Evolutionary conservation across 805 yeast genomes (phyloP), one percentile per base, ranked within the genome.

Genomic region (Saccharomycopsis schoenii): DNA sequence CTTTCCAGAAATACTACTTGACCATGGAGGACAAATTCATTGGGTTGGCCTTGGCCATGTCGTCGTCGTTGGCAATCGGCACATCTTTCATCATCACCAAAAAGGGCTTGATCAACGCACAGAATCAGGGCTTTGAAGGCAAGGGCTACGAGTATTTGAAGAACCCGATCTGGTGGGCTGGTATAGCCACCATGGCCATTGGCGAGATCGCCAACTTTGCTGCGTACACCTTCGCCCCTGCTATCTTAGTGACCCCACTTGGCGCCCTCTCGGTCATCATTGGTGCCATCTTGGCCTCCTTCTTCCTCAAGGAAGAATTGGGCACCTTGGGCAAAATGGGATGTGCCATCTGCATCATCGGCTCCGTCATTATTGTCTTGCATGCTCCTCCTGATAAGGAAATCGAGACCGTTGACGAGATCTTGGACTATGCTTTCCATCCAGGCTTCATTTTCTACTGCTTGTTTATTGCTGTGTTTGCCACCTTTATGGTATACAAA

Each of bases 371-470:
- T 62, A 91, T 90, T 62, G 91, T 90, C 24, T 75, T 90, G 62
- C 97, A 90, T 70, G 97, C 97, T 36, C 97, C 97, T 29, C 89
- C 91, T n/a, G 97, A 90, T 73, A 88, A 87, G 73, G 96, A 90
- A 65, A 84, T 90, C 62, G 78, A 81, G 64, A 90, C 97, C 0
- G 94, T 90, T 51, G 96, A 90, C 71, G 97, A 90, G 73, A 89
- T 91, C 64, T 76, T 90, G 69, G 76, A 77, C 8, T 89, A 89
- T 69, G 97, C 97, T 10, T 79, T 84, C 64, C 83, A 83, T 61
- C 96, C 96, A 0, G 84, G 84, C 6, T 91, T 90, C 70, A 70
- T 91, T 66, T 71, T 83, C 55, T 90, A 90, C 71, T 81, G 84
- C 54, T 67, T 80, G 19, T 64, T 77, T 12, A 96, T 89, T n/a